A percentile compares a stretch with the other conserved stretches of the same genome.
Conservation (phyloP, 352 stramenopile genomes). For the Peronospora tabacina region DNA sequence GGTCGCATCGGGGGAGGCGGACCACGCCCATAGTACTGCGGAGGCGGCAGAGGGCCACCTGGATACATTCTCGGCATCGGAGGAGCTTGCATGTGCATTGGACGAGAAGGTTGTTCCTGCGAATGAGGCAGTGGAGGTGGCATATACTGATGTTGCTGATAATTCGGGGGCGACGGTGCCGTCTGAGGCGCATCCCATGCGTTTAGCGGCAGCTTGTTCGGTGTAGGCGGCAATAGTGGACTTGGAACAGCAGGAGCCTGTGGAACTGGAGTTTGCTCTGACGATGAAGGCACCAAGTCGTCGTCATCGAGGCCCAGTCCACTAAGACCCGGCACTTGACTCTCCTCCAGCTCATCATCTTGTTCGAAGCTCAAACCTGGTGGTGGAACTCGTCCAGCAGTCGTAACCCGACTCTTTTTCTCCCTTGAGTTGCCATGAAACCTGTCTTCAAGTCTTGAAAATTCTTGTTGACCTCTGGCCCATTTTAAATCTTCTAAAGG, state of each 20-base stretch:
- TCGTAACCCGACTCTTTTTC: neutral
- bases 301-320: slow-evolving; percentile 70
- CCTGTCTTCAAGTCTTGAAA: slow-evolving; percentile 52
- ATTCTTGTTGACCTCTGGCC: slow-evolving; percentile 66
- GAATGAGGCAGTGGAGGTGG: slow-evolving; percentile 24
- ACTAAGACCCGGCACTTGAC: slow-evolving; percentile 52
- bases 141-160: slow-evolving; percentile 24
- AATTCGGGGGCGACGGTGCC: slow-evolving; percentile 8
- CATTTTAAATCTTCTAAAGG: slow-evolving; percentile 72
- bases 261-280: slow-evolving; percentile 14
- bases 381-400: slow-evolving; percentile 7
- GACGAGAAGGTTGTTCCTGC: slow-evolving; percentile 25
- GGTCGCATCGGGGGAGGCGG: slow-evolving; percentile 21
- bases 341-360: slow-evolving; percentile 54
- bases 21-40: slow-evolving; percentile 21
- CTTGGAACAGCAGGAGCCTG: slow-evolving; percentile 20
- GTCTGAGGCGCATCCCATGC: slow-evolving; percentile 30
- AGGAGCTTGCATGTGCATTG: slow-evolving; percentile 33
- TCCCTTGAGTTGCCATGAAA: slow-evolving; percentile 24
- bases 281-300: slow-evolving; percentile 21
- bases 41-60: slow-evolving; percentile 16
- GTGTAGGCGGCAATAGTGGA: slow-evolving; percentile 20
- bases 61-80: slow-evolving; percentile 37
- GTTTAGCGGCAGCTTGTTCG: slow-evolving; percentile 19
- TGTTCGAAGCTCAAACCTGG: slow-evolving; percentile 28